Evolutionary conservation across 352 stramenopile species (phyloP), one percentile per base, ranked within the genome.

Genomic region (Globisporangium orthogonon): DNA sequence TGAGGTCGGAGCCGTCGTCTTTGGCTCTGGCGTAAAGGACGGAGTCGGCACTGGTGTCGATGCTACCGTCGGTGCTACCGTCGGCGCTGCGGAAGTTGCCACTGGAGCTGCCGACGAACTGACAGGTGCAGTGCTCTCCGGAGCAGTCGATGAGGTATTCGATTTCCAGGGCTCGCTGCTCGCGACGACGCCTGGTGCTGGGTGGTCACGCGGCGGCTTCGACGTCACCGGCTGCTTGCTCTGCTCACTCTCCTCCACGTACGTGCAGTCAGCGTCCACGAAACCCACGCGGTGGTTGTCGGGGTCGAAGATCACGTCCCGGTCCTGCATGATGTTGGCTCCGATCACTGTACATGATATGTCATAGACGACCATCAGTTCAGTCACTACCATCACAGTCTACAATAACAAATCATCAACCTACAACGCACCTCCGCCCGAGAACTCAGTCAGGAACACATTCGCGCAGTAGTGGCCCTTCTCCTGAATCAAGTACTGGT

Each of bases 251-350:
- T 28, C 44, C 31, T 48, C 10, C 18, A 11, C 31, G 23, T 41
- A 57, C 40, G 50, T 39, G 47, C 74, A 84, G 29, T 76, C 62
- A 0, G 74, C 71, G 17, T 69, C 51, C 7, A 65, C 74, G 62
- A 85, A 85, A 7, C 72, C 74, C 4, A 85, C 61, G 40, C 69
- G 70, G 18, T 77, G 31, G 47, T 69, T 70, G 9, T 47, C 64
- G 13, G 64, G 37, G 37, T 83, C 74, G 52, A 85, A 81, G 17
- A 85, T 69, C 15, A 85, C 69, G 50, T 85, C 69, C 33, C 69
- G 70, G 29, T 74, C 50, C 43, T 71, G 66, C 72, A 85, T 78
- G 46, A 78, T 65, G 63, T 73, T 75, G 48, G 74, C 70, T 11
- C 74, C 74, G 50, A 85, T 72, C 37, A 78, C 69, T 63, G 48